Evolutionary conservation across 441 rosid genomes (phyloP).

Genomic region (Hura crepitans): DNA sequence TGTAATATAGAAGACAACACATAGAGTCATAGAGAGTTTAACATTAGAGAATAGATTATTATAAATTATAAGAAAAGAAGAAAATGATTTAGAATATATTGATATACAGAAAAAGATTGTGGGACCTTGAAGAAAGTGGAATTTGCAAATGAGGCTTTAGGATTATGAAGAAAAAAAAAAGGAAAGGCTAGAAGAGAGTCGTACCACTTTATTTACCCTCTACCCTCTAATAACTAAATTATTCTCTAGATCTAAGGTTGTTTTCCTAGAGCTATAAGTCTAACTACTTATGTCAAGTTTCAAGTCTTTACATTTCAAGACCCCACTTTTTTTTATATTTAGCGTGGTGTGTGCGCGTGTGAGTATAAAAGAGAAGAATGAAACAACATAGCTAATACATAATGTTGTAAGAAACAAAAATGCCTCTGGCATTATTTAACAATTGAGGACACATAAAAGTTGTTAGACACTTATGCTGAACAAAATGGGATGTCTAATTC

Average conservation of each 20-base stretch:
- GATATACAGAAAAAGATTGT: not conserved
- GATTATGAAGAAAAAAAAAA: constrained; percentile 12
- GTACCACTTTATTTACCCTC: constrained; percentile 15
- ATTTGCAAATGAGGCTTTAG: constrained; percentile 16
- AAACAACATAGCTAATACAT: no score
- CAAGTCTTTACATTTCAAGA: no score
- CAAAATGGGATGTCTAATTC: no score
- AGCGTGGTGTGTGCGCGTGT: no score
- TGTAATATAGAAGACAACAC: constrained; percentile 25
- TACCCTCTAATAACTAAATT: not conserved
- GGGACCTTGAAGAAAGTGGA: constrained; percentile 23
- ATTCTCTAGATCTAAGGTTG: no score
- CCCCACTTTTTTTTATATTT: no score
- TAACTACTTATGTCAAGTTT: no score
- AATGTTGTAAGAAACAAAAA: no score
- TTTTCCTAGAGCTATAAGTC: not conserved
- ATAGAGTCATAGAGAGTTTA: not conserved
- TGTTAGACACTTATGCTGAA: no score
- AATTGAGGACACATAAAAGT: no score
- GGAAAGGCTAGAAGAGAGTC: constrained; percentile 28
- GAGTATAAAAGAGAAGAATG: no score
- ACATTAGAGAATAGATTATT: not conserved
- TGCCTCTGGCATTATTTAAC: no score
- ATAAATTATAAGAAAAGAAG: not conserved
- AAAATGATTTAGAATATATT: not conserved